These are phyloP conservation scores for Mycena olivaceomarginata DNA, from an alignment of 768 basidiomycete species.

Conservation along the genomic window DNA sequence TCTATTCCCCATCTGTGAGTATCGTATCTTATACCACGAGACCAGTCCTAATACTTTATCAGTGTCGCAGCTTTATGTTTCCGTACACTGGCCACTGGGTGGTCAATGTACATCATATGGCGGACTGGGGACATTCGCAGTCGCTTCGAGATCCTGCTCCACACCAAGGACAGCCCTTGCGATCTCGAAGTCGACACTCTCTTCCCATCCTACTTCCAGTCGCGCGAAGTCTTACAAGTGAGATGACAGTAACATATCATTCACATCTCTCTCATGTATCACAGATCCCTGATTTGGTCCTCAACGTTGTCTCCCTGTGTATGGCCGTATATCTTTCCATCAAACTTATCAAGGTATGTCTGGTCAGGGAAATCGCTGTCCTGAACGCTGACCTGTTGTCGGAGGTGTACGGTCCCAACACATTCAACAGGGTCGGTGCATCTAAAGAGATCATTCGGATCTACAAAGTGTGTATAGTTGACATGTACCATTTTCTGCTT, in stretches of 20 bases:
- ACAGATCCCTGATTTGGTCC: slow-evolving; percentile 40
- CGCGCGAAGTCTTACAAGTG: slow-evolving; percentile 36
- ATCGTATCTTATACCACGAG: neutral
- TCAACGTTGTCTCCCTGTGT: slow-evolving; percentile 35
- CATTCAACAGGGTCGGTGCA: slow-evolving; percentile 60
- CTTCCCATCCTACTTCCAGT: slow-evolving; percentile 40
- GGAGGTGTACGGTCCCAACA: slow-evolving; percentile 44
- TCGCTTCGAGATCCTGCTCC: slow-evolving; percentile 35
- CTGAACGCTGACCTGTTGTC: neutral
- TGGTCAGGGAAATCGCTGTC: neutral
- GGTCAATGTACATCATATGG: slow-evolving; percentile 45
- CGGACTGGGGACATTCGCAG: slow-evolving; percentile 35
- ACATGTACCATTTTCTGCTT: neutral
- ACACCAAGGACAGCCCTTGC: slow-evolving; percentile 40
- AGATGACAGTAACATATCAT: neutral
- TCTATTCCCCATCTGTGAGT: slow-evolving; percentile 61
- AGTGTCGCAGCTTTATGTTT: slow-evolving; percentile 42
- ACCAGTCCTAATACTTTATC: neutral
- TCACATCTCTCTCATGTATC: neutral
- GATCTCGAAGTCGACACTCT: slow-evolving; percentile 28
- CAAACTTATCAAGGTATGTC: slow-evolving; percentile 42
- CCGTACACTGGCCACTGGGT: slow-evolving; percentile 40
- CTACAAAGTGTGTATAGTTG: slow-evolving; percentile 51
- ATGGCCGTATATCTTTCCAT: slow-evolving; percentile 38
- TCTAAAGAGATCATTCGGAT: slow-evolving; percentile 56